Evolutionary conservation across 129 eudicot species (phyloP).

Genomic region (Centella asiatica): DNA sequence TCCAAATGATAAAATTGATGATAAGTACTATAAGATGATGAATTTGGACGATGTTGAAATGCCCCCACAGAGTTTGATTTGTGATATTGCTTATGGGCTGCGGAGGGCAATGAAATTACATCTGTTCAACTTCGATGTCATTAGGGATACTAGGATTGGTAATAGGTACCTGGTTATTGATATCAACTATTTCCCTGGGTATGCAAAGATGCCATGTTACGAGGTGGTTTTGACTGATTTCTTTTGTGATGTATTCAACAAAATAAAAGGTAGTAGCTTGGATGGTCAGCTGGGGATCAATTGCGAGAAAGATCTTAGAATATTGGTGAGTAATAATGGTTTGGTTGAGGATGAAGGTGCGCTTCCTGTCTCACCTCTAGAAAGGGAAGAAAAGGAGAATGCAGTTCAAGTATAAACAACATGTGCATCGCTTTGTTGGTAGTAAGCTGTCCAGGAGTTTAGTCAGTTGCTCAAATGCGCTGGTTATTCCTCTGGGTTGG

Average conservation of each 20-base stretch:
- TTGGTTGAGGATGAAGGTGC: slow-evolving; percentile 25
- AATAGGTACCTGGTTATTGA: slow-evolving; percentile 75
- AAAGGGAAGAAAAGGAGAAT: slow-evolving; percentile 30
- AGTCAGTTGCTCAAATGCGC: slow-evolving; percentile 18
- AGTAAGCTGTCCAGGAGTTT: slow-evolving; percentile 1
- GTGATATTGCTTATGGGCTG: slow-evolving; percentile 50
- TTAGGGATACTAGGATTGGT: slow-evolving; percentile 56
- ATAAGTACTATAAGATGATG: slow-evolving; percentile 40
- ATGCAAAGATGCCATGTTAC: slow-evolving; percentile 70
- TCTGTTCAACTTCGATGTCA: slow-evolving; percentile 69
- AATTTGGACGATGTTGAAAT: slow-evolving; percentile 52
- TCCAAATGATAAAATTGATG: slow-evolving; percentile 35
- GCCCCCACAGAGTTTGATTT: slow-evolving; percentile 50
- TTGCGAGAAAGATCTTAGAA: slow-evolving; percentile 22
- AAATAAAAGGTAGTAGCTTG: slow-evolving; percentile 23
- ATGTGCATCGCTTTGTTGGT: slow-evolving; percentile 1
- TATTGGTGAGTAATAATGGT: slow-evolving; percentile 28
- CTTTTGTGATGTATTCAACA: slow-evolving; percentile 49
- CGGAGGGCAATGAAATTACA: slow-evolving; percentile 40
- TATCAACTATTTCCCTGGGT: slow-evolving; percentile 83
- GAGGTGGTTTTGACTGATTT: slow-evolving; percentile 56
- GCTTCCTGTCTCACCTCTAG: slow-evolving; percentile 28
- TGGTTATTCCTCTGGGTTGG: slow-evolving; percentile 13
- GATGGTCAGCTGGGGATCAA: slow-evolving; percentile 11
- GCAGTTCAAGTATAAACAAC: slow-evolving; percentile 29